Evolutionary conservation across 768 basidiomycete genomes (phyloP).

Genomic region (Leccinellum rugosiceps): DNA sequence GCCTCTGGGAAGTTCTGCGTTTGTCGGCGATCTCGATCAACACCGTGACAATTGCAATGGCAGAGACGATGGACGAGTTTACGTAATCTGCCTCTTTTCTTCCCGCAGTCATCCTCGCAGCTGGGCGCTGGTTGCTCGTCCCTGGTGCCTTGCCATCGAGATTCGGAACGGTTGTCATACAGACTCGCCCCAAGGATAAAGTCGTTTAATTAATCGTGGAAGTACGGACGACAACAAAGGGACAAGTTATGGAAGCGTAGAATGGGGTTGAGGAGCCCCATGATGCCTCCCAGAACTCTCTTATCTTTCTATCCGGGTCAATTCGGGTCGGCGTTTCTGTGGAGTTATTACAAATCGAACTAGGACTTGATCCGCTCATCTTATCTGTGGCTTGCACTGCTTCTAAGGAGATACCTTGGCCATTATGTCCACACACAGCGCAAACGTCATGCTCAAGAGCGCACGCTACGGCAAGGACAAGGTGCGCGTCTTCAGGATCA

Average conservation of each 20-base stretch:
- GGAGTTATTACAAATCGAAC: not conserved
- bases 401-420: not conserved
- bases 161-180: not conserved
- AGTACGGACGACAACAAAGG: not conserved
- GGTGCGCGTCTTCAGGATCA: constrained; percentile 82
- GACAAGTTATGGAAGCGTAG: not conserved
- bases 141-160: not conserved
- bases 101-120: too few relatives aligned
- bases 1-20: too few relatives aligned
- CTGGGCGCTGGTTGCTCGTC: not conserved
- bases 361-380: not conserved
- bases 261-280: not conserved
- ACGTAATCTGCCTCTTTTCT: too few relatives aligned
- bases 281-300: too few relatives aligned
- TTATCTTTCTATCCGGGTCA: not conserved
- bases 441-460: constrained; percentile 33
- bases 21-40: too few relatives aligned
- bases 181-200: not conserved
- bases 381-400: not conserved
- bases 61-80: too few relatives aligned
- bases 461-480: constrained; percentile 88
- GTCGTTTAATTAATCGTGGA: not conserved
- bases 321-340: not conserved
- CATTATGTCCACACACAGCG: constrained; percentile 27
- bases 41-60: too few relatives aligned